Evolutionary conservation across 2,329 filamentous ascomycete species (phyloP), one percentile per base, ranked within the genome.

Genomic region (Aureobasidium leucospermi): DNA sequence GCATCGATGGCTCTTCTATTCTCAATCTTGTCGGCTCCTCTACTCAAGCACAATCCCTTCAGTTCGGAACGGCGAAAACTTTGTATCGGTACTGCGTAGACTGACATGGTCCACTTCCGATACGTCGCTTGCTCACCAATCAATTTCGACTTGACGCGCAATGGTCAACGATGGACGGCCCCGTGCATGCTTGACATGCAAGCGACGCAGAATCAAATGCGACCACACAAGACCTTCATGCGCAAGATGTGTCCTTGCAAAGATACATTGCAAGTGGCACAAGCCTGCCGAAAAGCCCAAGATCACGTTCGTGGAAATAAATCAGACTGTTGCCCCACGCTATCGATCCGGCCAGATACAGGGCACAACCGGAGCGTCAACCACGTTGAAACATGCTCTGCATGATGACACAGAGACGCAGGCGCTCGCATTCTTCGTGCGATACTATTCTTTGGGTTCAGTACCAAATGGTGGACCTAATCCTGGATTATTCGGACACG

Each of bases 391-490:
- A 7, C 11, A 32, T 23, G 11, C 51, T 28, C 15, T 55, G n/a
- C 51, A 55, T 45, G 39, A 32, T 34, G 51, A 55, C 15, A 8
- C 23, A 6, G 51, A 55, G 51, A 55, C 51, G n/a, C 51, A 36
- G 34, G 51, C 51, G 39, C 38, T 55, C 3, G n/a, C 38, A 29
- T 55, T 55, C 7, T 55, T 55, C 29, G 23, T 36, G 15, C 51
- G 51, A 34, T 11, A 43, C 11, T 55, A 55, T 55, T 6, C 16
- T 11, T 5, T 55, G 38, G 39, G 13, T 4, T 8, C 38, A 5
- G 28, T 13, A 7, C 28, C 51, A 13, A 3, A 53, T 10, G 51
- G 51, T 15, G 51, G 51, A 23, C 39, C 51, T 7, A 32, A 43
- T 23, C 51, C 51, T 36, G 51, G 51, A 43, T 28, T 55, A 0